Percentiles rank a stretch among this genome's conserved stretches.
phyloP scores from a whole-genome alignment of 192 early-diverging fungal species.

The Entomortierella chlamydospora region DNA sequence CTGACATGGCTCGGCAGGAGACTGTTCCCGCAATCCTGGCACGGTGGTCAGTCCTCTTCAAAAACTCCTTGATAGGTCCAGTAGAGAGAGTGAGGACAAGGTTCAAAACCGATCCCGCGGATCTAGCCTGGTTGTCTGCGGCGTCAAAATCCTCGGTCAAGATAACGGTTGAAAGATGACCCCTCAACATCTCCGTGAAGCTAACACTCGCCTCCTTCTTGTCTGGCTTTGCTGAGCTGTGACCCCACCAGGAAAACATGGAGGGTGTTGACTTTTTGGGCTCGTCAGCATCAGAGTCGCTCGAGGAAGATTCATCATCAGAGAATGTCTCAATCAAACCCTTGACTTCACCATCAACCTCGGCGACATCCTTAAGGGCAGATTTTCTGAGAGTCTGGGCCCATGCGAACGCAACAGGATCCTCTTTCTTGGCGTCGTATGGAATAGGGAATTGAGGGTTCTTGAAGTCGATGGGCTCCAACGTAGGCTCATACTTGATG shows the following conservation, averaged over 20 bases:
- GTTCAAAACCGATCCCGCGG: slow-evolving; percentile 54
- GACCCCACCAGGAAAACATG: slow-evolving; percentile 19
- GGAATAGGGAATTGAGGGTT: slow-evolving; percentile 48
- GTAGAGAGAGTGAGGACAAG: slow-evolving; percentile 47
- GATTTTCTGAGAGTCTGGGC: slow-evolving; percentile 30
- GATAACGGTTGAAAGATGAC: slow-evolving; percentile 59
- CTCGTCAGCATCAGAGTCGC: neutral
- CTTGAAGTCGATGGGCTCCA: slow-evolving; percentile 47
- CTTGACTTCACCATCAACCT: slow-evolving; percentile 18
- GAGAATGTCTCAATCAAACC: slow-evolving; percentile 37
- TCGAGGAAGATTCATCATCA: slow-evolving; percentile 7
- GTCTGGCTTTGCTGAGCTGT: neutral
- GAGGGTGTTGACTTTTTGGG: slow-evolving; percentile 16
- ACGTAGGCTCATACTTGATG: slow-evolving; percentile 54
- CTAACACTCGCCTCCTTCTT: slow-evolving; percentile 28
- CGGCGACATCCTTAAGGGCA: slow-evolving; percentile 30
- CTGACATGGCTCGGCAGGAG: slow-evolving; percentile 59
- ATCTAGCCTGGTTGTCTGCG: slow-evolving; percentile 55
- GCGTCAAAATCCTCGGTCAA: slow-evolving; percentile 49
- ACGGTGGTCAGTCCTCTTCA: slow-evolving; percentile 36
- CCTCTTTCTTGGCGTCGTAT: slow-evolving; percentile 19
- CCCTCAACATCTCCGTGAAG: slow-evolving; percentile 59
- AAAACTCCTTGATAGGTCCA: slow-evolving; percentile 38
- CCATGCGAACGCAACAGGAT: slow-evolving; percentile 23
- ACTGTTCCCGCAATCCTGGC: slow-evolving; percentile 56